A percentile compares a stretch with the other conserved stretches of the same genome.
Conservation (phyloP, 1,284 basidiomycete species). For the Rhodotorula sp. region DNA sequence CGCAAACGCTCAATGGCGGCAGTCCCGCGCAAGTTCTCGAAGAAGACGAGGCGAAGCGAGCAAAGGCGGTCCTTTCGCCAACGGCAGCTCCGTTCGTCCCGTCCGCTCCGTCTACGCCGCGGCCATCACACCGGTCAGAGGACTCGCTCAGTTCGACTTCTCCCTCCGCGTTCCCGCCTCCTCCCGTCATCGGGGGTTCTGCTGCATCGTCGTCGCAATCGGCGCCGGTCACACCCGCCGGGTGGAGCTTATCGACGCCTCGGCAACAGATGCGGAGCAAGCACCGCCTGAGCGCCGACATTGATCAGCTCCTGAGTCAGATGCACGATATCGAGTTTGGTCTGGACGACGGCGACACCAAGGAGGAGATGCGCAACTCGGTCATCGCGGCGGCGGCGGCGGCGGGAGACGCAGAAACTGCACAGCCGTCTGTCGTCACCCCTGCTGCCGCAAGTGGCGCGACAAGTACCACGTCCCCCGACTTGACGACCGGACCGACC, state of each 20-base stretch:
- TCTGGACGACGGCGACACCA: slow-evolving; percentile 13
- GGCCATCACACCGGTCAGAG: neutral
- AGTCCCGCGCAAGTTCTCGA: neutral
- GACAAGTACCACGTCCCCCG: no score
- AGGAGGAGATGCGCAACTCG: neutral
- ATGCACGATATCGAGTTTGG: slow-evolving; percentile 39
- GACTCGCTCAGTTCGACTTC: neutral
- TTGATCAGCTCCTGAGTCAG: slow-evolving; percentile 35
- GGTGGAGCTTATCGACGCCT: slow-evolving; percentile 14
- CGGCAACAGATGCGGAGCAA: neutral
- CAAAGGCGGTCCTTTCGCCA: neutral
- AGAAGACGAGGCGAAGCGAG: neutral
- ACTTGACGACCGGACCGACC: neutral
- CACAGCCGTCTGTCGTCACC: neutral
- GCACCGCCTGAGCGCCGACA: slow-evolving; percentile 28
- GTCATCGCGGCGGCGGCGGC: no score
- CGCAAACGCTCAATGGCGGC: neutral
- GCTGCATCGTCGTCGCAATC: slow-evolving; percentile 20
- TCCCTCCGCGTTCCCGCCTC: neutral
- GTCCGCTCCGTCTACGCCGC: neutral
- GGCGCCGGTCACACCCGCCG: slow-evolving; percentile 35
- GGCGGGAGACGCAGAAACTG: neutral
- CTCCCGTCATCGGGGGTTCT: neutral
- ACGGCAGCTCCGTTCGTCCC: neutral
- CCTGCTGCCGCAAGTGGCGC: no score